Evolutionary conservation across 129 eudicot genomes (phyloP).

Genomic region (Smallanthus sonchifolius): DNA sequence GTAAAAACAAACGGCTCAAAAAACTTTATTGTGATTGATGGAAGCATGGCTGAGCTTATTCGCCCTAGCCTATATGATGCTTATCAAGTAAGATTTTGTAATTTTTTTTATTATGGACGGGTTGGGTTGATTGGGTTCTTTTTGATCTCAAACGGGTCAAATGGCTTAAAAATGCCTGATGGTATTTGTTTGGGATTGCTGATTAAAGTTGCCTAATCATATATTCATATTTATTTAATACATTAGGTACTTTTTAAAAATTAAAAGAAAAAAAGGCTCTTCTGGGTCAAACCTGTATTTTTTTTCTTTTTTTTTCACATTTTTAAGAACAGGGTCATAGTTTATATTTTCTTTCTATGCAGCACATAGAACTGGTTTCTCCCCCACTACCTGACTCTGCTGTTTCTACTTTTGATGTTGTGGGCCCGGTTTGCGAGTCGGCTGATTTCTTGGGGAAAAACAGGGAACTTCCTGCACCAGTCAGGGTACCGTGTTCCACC

Average conservation of each 20-base stretch:
- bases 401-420: constrained; percentile 73
- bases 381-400: constrained; percentile 64
- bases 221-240: too few species aligned
- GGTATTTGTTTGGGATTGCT: background rate
- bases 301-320: background rate
- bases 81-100: constrained; percentile 54
- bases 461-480: constrained; percentile 75
- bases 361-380: constrained; percentile 89
- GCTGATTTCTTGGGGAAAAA: constrained; percentile 87
- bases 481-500: constrained; percentile 43
- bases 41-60: constrained; percentile 96
- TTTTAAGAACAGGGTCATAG: background rate
- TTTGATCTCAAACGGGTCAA: background rate
- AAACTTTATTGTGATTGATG: constrained; percentile 78
- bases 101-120: background rate
- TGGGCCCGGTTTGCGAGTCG: constrained; percentile 89
- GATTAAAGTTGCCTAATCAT: background rate
- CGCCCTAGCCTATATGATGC: constrained; percentile 89
- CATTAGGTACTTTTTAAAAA: background rate
- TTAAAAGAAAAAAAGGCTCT: too few species aligned
- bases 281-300: too few species aligned
- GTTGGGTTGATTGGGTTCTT: background rate
- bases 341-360: constrained; percentile 27
- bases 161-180: background rate
- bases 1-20: constrained; percentile 80